Base-by-base conservation (phyloP, 139 green algal genomes). In the Coccomyxa sp. region DNA sequence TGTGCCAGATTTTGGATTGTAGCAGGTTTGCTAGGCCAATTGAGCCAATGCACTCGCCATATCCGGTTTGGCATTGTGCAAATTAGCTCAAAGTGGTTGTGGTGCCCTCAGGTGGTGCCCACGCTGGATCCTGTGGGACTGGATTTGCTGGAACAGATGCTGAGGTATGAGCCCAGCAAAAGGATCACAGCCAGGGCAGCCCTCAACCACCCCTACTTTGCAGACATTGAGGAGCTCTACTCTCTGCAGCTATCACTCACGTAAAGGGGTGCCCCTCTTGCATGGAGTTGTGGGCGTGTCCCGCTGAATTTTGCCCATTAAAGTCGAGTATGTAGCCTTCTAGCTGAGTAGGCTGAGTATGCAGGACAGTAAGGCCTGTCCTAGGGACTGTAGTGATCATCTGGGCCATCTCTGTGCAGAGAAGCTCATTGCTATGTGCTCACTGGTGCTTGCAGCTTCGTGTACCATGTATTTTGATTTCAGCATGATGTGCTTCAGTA, bases 131-230 rank as follows among this genome's bases (percentile, higher is more conserved):
- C 88, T 0, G 38, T 85, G 10, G 94, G 94, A 0, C 67, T 95
- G 57, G 93, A 98, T 79, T 85, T 98, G 84, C 88, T 98, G 31
- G 30, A 60, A 7, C 85, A 87, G 21, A 95, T 97, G 91, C 88
- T 97, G 31, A 77, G 76, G 15, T 93, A 91, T 81, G 81, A 86
- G 28, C 90, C 90, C 14, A 30, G 77, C 0, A 67, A 81, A 51
- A 90, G 94, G 27, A 91, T 95, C 79, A 94, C 90, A 0, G 93
- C 94, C 13, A 85, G 84, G 0, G 83, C 88, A 51, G 94, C 94
- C 0, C 87, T 96, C 31, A 31, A 88, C 67, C 94, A 98, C 83
- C 86, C 86, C 13, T 98, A 93, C 81, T 98, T 98, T 68, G 83
- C 89, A 66, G 94, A 96, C 66, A 87, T 87, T 14, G 16, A 66